Conservation (phyloP, 2,329 filamentous ascomycete species). For the Zopfia rhizophila region DNA sequence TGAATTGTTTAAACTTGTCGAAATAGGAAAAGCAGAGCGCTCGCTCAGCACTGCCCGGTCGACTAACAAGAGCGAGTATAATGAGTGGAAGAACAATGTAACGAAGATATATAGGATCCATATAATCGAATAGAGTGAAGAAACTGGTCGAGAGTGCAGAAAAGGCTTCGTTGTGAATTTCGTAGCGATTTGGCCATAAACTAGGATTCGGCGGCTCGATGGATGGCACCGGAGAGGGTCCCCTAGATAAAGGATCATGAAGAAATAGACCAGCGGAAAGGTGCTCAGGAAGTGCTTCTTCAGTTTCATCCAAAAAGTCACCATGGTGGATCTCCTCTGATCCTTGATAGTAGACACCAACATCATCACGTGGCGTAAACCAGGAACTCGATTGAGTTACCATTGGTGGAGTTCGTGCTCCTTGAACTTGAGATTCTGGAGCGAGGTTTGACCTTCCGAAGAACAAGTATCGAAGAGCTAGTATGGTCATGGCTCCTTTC, state of each 20-base stretch:
- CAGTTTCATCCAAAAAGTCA: conserved; percentile 10
- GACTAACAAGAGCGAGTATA: conserved; percentile 29
- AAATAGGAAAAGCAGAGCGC: conserved; percentile 22
- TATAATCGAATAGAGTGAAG: conserved; percentile 12
- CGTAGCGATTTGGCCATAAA: conserved; percentile 30
- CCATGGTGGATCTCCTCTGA: conserved; percentile 3
- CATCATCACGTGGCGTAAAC: conserved; percentile 8
- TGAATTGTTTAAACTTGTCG: conserved; percentile 22
- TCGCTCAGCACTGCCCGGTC: conserved; percentile 27
- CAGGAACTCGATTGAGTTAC: conserved; percentile 1
- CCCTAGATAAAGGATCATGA: conserved; percentile 19
- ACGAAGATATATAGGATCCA: conserved; percentile 19
- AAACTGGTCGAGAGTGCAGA: conserved; percentile 17
- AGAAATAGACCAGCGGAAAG: conserved; percentile 17
- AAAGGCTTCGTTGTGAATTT: conserved; percentile 34
- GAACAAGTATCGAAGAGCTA: conserved; percentile 31
- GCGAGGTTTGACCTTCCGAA: conserved; percentile 28
- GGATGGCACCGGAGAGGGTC: conserved; percentile 19
- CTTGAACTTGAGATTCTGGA: conserved; percentile 10
- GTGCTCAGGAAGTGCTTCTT: conserved; percentile 10
- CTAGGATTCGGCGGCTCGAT: conserved; percentile 17
- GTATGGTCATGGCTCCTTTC: conserved; percentile 30
- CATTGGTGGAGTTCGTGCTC: conserved; percentile 16
- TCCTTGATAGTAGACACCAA: conserved; percentile 14
- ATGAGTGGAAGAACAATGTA: conserved; percentile 30